Conservation (phyloP, 2,329 filamentous ascomycete species). For the Trichoderma oligosporum region DNA sequence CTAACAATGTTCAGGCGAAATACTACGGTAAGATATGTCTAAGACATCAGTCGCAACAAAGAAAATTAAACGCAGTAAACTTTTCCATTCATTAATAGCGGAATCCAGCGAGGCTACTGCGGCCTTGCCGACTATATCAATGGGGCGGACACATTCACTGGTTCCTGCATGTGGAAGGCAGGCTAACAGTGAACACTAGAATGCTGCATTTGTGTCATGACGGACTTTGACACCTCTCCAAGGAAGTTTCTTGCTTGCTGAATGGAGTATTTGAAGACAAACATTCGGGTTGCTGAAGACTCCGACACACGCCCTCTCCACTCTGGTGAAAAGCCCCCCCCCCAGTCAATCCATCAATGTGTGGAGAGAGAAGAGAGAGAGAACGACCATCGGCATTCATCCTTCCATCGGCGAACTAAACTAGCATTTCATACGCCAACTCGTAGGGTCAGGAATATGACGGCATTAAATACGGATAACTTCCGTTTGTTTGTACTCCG, state of each 20-base stretch:
- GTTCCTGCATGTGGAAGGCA: slow-evolving; percentile 34
- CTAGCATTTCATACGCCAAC: neutral
- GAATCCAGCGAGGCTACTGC: slow-evolving; percentile 21
- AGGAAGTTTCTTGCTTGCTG: neutral
- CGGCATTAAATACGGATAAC: neutral
- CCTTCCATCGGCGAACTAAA: neutral
- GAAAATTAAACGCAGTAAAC: slow-evolving; percentile 6
- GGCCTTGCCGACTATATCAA: slow-evolving; percentile 22
- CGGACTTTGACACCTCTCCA: neutral
- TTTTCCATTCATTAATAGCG: slow-evolving; percentile 16
- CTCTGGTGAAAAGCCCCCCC: neutral
- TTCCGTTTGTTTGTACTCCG: too few species aligned
- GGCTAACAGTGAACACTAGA: slow-evolving; percentile 8
- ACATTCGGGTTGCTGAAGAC: neutral
- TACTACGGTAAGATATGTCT: neutral
- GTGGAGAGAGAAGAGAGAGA: neutral
- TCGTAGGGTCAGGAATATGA: neutral
- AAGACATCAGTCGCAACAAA: neutral
- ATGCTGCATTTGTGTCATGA: slow-evolving; percentile 8
- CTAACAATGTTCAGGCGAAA: neutral
- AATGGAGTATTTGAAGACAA: neutral
- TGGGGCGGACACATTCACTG: slow-evolving; percentile 29
- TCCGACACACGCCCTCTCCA: slow-evolving; percentile 3
- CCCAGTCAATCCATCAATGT: neutral
- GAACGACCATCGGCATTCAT: neutral